Percentiles rank a stretch among this genome's conserved stretches.
These are phyloP conservation scores for Populus davidiana DNA, from an alignment of 345 rosid species.

Conservation along the genomic window DNA sequence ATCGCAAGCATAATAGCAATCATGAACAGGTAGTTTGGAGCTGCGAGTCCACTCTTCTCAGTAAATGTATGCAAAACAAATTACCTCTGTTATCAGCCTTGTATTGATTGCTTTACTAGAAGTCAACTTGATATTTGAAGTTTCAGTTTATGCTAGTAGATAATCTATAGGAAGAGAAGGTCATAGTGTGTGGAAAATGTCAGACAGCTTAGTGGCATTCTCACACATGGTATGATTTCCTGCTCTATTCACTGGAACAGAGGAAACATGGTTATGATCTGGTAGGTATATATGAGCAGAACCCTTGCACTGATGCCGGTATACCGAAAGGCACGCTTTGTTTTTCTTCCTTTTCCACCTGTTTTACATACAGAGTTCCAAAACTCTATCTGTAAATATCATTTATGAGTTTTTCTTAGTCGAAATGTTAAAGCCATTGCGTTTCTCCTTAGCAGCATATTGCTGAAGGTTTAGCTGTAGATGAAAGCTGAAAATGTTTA, in stretches of 20 bases:
- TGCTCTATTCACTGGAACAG: neutral
- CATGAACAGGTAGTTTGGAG: neutral
- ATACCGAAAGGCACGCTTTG: neutral
- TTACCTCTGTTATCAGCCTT: neutral
- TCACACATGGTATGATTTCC: neutral
- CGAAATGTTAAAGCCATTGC: neutral
- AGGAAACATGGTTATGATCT: neutral
- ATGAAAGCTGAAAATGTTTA: neutral
- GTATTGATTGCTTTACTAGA: neutral
- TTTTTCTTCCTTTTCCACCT: neutral
- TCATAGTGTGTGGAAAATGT: neutral
- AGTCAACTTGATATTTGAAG: neutral
- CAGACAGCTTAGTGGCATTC: too few relatives aligned
- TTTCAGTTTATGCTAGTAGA: neutral
- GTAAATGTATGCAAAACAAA: neutral
- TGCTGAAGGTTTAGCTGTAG: neutral
- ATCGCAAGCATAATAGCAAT: neutral
- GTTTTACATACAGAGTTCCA: neutral
- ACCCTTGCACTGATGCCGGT: neutral
- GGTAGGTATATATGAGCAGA: neutral
- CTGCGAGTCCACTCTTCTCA: neutral
- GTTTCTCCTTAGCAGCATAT: neutral
- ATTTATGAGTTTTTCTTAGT: neutral
- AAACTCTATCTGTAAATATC: neutral
- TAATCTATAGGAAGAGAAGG: neutral